Base-by-base conservation (phyloP, 768 basidiomycete genomes). In the Leccinellum albellum region DNA sequence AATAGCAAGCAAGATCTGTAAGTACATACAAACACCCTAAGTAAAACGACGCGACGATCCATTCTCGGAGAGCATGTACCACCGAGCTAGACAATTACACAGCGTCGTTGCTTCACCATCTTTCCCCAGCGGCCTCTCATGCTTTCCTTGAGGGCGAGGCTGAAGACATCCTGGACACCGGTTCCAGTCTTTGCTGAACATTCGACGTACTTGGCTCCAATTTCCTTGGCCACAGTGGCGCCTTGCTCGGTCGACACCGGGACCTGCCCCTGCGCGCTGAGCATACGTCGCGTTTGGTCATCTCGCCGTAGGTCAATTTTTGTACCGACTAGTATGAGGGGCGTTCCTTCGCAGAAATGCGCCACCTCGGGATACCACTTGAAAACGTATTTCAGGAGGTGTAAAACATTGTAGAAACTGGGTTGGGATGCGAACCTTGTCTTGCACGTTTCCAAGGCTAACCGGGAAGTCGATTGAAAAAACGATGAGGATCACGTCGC, bases 331-430 rank as follows among this genome's bases (percentile, higher is more conserved):
- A 98, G 83, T 66, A 98, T 87, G 59, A 94, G 77, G 3, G 96
- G 94, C 3, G 92, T 91, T 60, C 83, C 84, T 67, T 89, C 87
- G 76, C 93, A 94, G 70, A 95, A 95, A 68, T 95, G 94, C 31
- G 89, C 85, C 33, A 95, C 90, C 75, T 98, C 90, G 47, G 93
- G 87, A 76, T 87, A 87, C 94, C 94, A 94, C 92, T 95, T 68
- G 42, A 54, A 53, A 60, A 1, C 55, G 49, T 28, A 21, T 54
- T 58, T 60, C 54, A 67, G 60, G 21, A 15, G 21, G 12, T 47
- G 56, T 56, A 56, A 13, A 48, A 48, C 10, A 44, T 20, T 8
- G 14, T 6, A 48, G 21, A 32, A 31, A 31, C 23, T 21, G 69
- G 42, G 45, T 5, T 53, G 31, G 29, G 50, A 59, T 54, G 26